phyloP scores from a whole-genome alignment of 2,329 filamentous ascomycete genomes.

The Fusarium sp. region DNA sequence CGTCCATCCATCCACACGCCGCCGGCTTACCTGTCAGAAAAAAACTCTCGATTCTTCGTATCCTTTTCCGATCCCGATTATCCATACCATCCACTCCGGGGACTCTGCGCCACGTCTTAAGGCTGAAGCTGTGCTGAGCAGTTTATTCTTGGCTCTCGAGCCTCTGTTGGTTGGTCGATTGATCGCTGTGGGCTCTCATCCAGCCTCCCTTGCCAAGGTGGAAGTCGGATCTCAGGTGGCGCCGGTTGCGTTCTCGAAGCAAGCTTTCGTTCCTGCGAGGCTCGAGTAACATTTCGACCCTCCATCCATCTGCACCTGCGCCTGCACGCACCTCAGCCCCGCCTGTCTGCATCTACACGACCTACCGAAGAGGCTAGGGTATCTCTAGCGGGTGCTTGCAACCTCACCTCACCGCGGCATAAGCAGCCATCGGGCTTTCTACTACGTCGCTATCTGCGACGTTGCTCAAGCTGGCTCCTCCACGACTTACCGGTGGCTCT shows the following conservation, averaged over 20 bases:
- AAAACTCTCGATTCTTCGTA: slow-evolving; percentile 15
- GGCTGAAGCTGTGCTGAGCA: slow-evolving; percentile 1
- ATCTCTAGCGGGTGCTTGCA: slow-evolving; percentile 16
- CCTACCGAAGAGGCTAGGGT: neutral
- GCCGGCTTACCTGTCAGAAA: slow-evolving; percentile 15
- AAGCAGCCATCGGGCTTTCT: slow-evolving; percentile 17
- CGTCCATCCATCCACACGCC: slow-evolving; percentile 8
- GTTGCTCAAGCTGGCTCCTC: slow-evolving; percentile 62
- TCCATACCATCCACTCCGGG: slow-evolving; percentile 23
- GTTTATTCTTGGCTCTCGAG: slow-evolving; percentile 7
- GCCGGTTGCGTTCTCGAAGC: slow-evolving; percentile 16
- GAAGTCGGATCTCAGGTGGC: slow-evolving; percentile 30
- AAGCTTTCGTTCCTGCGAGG: slow-evolving; percentile 18
- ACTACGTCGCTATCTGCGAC: slow-evolving; percentile 41
- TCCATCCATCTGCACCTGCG: neutral
- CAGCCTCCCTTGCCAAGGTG: slow-evolving; percentile 38
- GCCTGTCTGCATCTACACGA: neutral
- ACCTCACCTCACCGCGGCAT: slow-evolving; percentile 11
- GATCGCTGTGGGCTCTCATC: slow-evolving; percentile 16
- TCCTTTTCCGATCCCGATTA: slow-evolving; percentile 1
- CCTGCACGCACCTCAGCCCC: neutral
- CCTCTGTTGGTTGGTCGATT: slow-evolving; percentile 3
- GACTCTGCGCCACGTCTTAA: slow-evolving; percentile 33
- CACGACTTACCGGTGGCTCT: slow-evolving; percentile 62
- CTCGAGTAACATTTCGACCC: slow-evolving; percentile 2